phyloP scores from a whole-genome alignment of 148 eudicot genomes.

The Camellia lanceoleosa region DNA sequence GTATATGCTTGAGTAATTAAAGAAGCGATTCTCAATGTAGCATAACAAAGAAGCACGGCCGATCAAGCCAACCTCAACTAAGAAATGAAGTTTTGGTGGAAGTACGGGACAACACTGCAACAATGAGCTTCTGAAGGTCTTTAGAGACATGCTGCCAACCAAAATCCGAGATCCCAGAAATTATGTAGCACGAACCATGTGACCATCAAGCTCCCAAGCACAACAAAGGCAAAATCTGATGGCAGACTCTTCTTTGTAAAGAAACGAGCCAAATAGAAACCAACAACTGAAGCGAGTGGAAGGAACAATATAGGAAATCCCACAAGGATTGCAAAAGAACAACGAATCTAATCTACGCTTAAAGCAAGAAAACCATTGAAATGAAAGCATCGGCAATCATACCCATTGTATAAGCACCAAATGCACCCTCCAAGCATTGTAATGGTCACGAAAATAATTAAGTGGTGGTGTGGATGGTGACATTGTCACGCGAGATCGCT shows the following conservation, averaged over 20 bases:
- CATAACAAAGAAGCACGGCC: conserved; percentile 86
- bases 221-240: conserved; percentile 85
- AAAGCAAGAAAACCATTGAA: too few species aligned
- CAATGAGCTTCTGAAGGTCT: conserved; percentile 86
- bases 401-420: too few species aligned
- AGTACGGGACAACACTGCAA: conserved; percentile 73
- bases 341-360: too few species aligned
- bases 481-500: too few species aligned
- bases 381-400: too few species aligned
- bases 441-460: too few species aligned
- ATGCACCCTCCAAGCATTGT: too few species aligned
- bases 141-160: conserved; percentile 97
- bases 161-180: conserved; percentile 93
- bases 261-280: conserved; percentile 91
- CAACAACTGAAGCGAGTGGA: conserved; percentile 80
- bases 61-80: conserved; percentile 79
- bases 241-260: conserved; percentile 78
- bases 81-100: conserved; percentile 67
- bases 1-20: conserved; percentile 79
- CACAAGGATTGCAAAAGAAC: too few species aligned
- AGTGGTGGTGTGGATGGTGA: too few species aligned
- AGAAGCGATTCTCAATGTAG: conserved; percentile 85
- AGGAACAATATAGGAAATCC: too few species aligned
- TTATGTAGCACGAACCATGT: conserved; percentile 94
- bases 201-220: conserved; percentile 86